A percentile compares a stretch with the other conserved stretches of the same genome.
Conservation (phyloP, 2,329 filamentous ascomycete species). For the Trichoderma sp. region DNA sequence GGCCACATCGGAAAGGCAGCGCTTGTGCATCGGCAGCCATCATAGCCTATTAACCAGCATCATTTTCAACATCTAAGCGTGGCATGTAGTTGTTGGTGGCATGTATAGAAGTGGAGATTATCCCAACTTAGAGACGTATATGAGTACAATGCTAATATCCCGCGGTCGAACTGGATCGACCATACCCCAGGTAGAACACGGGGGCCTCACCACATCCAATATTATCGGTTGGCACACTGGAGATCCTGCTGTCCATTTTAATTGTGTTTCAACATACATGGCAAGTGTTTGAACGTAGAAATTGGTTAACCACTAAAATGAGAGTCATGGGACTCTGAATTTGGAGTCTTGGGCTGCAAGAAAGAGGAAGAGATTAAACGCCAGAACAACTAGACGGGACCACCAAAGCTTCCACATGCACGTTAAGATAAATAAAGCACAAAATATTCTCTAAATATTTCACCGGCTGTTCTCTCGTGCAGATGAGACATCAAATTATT, state of each 20-base stretch:
- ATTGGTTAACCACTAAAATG: not conserved
- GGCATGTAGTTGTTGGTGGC: not conserved
- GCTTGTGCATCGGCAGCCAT: not conserved
- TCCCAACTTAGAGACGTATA: not conserved
- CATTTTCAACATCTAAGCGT: not conserved
- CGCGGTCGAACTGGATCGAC: no score
- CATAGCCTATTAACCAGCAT: not conserved
- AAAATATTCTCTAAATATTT: not conserved
- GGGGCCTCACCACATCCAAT: not conserved
- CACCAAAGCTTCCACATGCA: not conserved
- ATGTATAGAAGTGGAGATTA: not conserved
- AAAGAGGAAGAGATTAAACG: not conserved
- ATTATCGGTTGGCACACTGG: not conserved
- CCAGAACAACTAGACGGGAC: not conserved
- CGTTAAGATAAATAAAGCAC: not conserved
- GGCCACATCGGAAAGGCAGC: not conserved
- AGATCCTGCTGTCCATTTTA: not conserved
- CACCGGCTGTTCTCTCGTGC: no score
- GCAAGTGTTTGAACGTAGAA: not conserved
- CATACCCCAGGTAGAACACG: no score
- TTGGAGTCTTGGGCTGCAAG: not conserved
- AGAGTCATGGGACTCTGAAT: not conserved
- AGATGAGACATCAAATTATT: not conserved
- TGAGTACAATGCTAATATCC: not conserved
- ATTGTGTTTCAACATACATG: not conserved